Percentiles rank a stretch among this genome's conserved stretches.
phyloP scores from a whole-genome alignment of 2,329 filamentous ascomycete genomes.

The Fusarium sororula region DNA sequence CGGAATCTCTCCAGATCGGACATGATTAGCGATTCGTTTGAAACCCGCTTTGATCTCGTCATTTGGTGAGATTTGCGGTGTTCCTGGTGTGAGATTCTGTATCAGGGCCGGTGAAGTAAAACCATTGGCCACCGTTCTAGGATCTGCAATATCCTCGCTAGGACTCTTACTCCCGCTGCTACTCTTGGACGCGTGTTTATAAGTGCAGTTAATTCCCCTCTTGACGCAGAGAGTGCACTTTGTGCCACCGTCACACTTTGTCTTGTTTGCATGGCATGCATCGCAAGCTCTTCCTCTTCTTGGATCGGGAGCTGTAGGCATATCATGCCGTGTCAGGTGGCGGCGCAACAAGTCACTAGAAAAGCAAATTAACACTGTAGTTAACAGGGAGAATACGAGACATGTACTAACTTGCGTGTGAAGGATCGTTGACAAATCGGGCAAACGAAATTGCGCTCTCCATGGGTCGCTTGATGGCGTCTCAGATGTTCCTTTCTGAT shows the following conservation, averaged over 20 bases:
- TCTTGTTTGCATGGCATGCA: constrained; percentile 56
- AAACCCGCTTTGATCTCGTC: constrained; percentile 20
- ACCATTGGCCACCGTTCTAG: background rate
- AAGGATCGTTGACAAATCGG: constrained; percentile 51
- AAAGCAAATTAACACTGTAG: background rate
- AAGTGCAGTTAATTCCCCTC: constrained; percentile 51
- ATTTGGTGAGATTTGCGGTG: background rate
- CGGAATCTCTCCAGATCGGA: constrained; percentile 6
- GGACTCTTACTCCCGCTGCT: constrained; percentile 11
- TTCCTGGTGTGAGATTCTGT: background rate
- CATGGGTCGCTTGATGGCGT: constrained; percentile 52
- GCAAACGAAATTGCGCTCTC: constrained; percentile 48
- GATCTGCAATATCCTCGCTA: background rate
- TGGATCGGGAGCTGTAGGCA: constrained; percentile 42
- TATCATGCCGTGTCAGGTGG: constrained; percentile 50
- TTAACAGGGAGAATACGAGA: background rate
- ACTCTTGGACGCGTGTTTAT: constrained; percentile 38
- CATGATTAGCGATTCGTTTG: constrained; percentile 2
- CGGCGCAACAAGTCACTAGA: constrained; percentile 50
- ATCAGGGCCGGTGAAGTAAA: background rate
- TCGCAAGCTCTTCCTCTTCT: constrained; percentile 54
- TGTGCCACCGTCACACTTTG: constrained; percentile 53
- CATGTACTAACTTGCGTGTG: constrained; percentile 49
- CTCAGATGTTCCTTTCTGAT: constrained; percentile 53
- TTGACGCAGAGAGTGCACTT: constrained; percentile 53